Conservation (phyloP, 2,329 filamentous ascomycete species). For the Dactylellina parvicollis region DNA sequence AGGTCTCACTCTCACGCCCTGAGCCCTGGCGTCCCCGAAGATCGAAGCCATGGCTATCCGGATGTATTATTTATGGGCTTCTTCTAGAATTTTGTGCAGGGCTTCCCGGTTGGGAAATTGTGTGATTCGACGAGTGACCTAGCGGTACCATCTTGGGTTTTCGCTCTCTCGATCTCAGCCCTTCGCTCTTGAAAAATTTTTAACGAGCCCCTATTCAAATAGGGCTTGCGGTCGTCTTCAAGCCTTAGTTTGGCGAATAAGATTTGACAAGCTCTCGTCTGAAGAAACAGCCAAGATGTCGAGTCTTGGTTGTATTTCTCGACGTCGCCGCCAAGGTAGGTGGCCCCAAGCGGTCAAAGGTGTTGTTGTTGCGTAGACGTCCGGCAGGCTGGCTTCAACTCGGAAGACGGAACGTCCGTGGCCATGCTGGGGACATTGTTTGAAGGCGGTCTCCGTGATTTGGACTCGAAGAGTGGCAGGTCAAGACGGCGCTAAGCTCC, state of each 20-base stretch:
- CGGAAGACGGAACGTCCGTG: not conserved
- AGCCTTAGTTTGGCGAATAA: not conserved
- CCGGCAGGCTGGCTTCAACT: not conserved
- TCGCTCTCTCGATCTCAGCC: not conserved
- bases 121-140: not conserved
- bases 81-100: conserved; percentile 14
- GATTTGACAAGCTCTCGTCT: too few relatives aligned
- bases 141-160: not conserved
- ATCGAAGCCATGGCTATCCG: not conserved
- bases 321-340: too few relatives aligned
- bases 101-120: conserved; percentile 16
- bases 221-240: too few relatives aligned
- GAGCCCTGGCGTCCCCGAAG: conserved; percentile 5
- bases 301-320: too few relatives aligned
- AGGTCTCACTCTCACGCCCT: conserved; percentile 6
- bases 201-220: not conserved
- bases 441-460: not conserved
- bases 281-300: too few relatives aligned
- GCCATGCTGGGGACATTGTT: not conserved
- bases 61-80: conserved; percentile 2
- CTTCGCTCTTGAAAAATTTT: conserved; percentile 2
- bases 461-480: conserved; percentile 6
- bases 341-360: too few relatives aligned
- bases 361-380: not conserved
- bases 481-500: conserved; percentile 29